Conservation (phyloP, 805 yeast genomes). For the Candida loeiensis region DNA sequence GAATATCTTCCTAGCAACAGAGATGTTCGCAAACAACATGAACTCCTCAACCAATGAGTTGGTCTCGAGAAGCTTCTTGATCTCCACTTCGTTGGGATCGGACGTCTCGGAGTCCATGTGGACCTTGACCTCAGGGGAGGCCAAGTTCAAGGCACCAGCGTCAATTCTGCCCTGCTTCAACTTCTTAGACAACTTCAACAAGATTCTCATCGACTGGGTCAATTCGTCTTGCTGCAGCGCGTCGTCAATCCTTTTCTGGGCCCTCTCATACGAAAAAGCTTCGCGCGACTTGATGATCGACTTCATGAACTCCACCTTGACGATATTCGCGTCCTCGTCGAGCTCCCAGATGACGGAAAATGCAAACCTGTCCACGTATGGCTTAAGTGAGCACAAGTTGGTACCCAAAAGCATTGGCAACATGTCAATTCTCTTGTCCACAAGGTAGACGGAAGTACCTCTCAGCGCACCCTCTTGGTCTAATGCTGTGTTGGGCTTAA, state of each 20-base stretch:
- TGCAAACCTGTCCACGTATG: conserved; percentile 93
- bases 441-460: conserved; percentile 95
- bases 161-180: conserved; percentile 82
- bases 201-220: conserved; percentile 83
- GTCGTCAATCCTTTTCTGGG: conserved; percentile 90
- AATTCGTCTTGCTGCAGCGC: conserved; percentile 69
- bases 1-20: conserved; percentile 89
- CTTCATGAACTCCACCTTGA: conserved; percentile 74
- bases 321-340: conserved; percentile 80
- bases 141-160: conserved; percentile 94
- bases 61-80: conserved; percentile 82
- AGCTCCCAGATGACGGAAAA: conserved; percentile 96
- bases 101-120: conserved; percentile 96
- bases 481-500: conserved; percentile 84
- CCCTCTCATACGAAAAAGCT: conserved; percentile 92
- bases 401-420: conserved; percentile 93
- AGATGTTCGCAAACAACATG: conserved; percentile 94
- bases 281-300: conserved; percentile 88
- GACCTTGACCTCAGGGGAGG: conserved; percentile 97
- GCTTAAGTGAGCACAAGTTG: conserved; percentile 89
- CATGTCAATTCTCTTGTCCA: conserved; percentile 98
- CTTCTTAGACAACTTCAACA: conserved; percentile 74
- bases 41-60: conserved; percentile 97
- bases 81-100: conserved; percentile 93
- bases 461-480: conserved; percentile 96